These are phyloP conservation scores for Coemansia sp. DNA, from an alignment of 192 early-diverging fungal species.

Conservation along the genomic window DNA sequence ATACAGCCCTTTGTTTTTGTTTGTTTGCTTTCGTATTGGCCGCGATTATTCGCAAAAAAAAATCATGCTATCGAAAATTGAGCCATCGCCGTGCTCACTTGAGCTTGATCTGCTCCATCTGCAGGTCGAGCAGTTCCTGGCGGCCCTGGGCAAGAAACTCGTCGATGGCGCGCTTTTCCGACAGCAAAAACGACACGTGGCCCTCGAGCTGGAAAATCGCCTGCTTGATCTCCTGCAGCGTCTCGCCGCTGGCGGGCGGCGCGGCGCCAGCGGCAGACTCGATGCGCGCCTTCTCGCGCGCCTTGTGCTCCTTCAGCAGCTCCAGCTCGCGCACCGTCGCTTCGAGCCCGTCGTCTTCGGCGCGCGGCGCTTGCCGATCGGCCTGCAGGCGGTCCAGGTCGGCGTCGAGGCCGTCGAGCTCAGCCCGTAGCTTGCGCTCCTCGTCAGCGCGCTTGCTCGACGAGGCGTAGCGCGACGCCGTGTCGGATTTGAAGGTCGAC, in stretches of 20 bases:
- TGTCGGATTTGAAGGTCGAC: constrained; percentile 46
- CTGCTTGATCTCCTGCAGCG: constrained; percentile 43
- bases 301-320: constrained; percentile 25
- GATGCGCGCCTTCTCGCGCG: constrained; percentile 14
- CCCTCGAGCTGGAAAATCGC: constrained; percentile 43
- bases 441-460: constrained; percentile 44
- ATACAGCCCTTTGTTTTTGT: neutral
- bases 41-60: no score
- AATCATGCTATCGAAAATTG: neutral
- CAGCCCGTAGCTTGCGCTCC: constrained; percentile 30
- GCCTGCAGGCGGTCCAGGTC: constrained; percentile 19
- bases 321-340: constrained; percentile 27
- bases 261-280: neutral
- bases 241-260: constrained; percentile 1
- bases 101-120: constrained; percentile 39
- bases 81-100: no score
- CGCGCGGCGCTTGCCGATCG: neutral
- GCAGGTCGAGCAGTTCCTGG: constrained; percentile 43
- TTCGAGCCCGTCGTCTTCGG: constrained; percentile 1
- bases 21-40: neutral
- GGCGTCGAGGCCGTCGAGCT: constrained; percentile 43
- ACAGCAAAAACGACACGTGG: constrained; percentile 35
- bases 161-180: constrained; percentile 42
- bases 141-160: constrained; percentile 30
- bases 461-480: constrained; percentile 43